Conservation (phyloP, 805 yeast species). For the Kodamaea restingae region DNA sequence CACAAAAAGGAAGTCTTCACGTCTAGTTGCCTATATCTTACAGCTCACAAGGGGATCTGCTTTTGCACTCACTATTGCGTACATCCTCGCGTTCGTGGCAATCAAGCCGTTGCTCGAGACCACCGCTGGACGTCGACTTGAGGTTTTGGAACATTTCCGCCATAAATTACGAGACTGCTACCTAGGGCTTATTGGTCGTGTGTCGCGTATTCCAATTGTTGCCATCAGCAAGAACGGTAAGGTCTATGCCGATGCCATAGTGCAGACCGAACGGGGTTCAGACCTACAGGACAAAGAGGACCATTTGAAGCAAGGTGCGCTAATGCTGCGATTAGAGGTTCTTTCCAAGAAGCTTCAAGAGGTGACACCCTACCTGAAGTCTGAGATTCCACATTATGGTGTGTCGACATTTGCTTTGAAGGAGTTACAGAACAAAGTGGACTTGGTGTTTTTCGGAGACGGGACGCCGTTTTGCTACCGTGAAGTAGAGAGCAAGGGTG, state of each 20-base stretch:
- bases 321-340: constrained; percentile 21
- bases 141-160: constrained; percentile 31
- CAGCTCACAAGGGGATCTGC: constrained; percentile 35
- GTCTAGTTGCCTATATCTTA: constrained; percentile 24
- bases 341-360: constrained; percentile 20
- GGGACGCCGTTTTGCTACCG: constrained; percentile 23
- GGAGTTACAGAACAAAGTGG: constrained; percentile 34
- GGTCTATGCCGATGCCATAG: constrained; percentile 34
- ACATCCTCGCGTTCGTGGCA: constrained; percentile 29
- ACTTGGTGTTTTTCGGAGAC: constrained; percentile 31
- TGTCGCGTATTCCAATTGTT: constrained; percentile 38
- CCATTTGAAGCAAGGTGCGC: constrained; percentile 21
- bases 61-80: constrained; percentile 22
- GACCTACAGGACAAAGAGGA: constrained; percentile 22
- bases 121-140: constrained; percentile 27
- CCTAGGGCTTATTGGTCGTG: constrained; percentile 29
- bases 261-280: constrained; percentile 27
- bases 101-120: constrained; percentile 34
- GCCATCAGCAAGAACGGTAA: constrained; percentile 30
- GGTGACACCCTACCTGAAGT: constrained; percentile 25
- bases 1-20: constrained; percentile 17
- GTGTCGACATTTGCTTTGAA: constrained; percentile 26
- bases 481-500: constrained; percentile 10
- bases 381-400: constrained; percentile 32
- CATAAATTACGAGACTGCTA: constrained; percentile 33